Evolutionary conservation across 2,329 filamentous ascomycete genomes (phyloP), one percentile per base, ranked within the genome.

Genomic region (Claviceps sp.): DNA sequence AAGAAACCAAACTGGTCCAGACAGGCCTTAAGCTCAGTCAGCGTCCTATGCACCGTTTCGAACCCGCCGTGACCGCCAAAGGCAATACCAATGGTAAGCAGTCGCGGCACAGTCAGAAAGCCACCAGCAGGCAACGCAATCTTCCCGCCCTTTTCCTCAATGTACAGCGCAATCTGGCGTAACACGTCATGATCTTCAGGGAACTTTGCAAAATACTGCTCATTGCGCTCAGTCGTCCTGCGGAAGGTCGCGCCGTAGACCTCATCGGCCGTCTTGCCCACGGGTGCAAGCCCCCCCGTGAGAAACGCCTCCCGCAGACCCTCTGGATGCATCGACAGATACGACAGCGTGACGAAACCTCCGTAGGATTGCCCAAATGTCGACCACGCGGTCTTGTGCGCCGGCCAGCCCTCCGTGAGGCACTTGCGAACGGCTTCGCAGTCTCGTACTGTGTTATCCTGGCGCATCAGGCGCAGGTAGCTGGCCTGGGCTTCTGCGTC

Each of bases 311-410:
- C 91, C 34, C 82, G 80, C 24, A 97, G 68, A 1, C 86, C 85
- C 52, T 89, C 77, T 0, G 88, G 87, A 59, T 79, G 83, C 64
- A 87, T 82, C 2, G 86, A 93, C 16, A 97, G 77, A 65, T 96
- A 97, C 7, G 85, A 91, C 37, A 89, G 73, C 47, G 76, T 77
- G 62, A 89, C 87, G 67, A 95, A 96, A 1, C 91, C 91, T 41
- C 91, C 91, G 66, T 95, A 97, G 16, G 85, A 90, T 69, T 96
- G 91, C 8, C 91, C 91, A 56, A 95, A 84, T 34, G 93, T 77
- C 53, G 82, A 85, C 91, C 90, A 96, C 63, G 84, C 82, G 64
- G 82, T 79, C 63, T 85, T 82, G 47, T 84, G 79, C 22, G 77
- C 72, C 0, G 85, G 81, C 60, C 82, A 86, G 49, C 82, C 79